Percentiles rank a stretch among this genome's conserved stretches.
Evolutionary conservation across 2,329 filamentous ascomycete genomes (phyloP).

Genomic region (Arthrobotrys megalospora): DNA sequence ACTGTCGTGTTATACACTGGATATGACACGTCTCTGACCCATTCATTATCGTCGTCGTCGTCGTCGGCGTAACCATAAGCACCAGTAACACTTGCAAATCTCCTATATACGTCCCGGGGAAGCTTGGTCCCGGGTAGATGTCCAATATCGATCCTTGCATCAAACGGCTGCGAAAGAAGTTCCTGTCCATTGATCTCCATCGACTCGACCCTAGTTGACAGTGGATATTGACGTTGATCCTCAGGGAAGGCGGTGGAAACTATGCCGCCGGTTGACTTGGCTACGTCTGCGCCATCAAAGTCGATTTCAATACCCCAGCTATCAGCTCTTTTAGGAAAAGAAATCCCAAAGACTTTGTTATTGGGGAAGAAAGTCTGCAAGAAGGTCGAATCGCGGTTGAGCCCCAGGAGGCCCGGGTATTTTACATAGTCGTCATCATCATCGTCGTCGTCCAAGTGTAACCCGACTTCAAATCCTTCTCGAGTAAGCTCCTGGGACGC

Average conservation of each 20-base stretch:
- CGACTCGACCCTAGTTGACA: slow-evolving; percentile 18
- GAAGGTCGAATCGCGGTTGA: slow-evolving; percentile 23
- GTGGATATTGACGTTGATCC: slow-evolving; percentile 10
- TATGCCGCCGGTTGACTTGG: slow-evolving; percentile 19
- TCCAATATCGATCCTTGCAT: slow-evolving; percentile 28
- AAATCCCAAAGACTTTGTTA: slow-evolving; percentile 40
- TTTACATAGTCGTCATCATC: slow-evolving; percentile 5
- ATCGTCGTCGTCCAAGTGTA: slow-evolving; percentile 22
- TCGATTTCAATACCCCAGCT: slow-evolving; percentile 11
- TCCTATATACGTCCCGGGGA: slow-evolving; percentile 19
- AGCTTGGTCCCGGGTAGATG: slow-evolving; percentile 19
- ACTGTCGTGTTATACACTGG: slow-evolving; percentile 17
- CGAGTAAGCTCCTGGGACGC: neutral
- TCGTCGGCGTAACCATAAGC: slow-evolving; percentile 10
- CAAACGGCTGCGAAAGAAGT: slow-evolving; percentile 22
- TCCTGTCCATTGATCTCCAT: slow-evolving; percentile 39
- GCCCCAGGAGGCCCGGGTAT: slow-evolving; percentile 7
- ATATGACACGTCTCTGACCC: neutral
- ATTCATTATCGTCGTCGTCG: slow-evolving; percentile 13
- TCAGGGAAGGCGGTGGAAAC: slow-evolving; percentile 12
- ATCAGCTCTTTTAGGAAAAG: neutral
- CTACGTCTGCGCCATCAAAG: slow-evolving; percentile 20
- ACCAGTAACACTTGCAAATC: slow-evolving; percentile 18
- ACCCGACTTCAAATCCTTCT: slow-evolving; percentile 20
- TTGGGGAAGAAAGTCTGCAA: slow-evolving; percentile 28